phyloP scores from a whole-genome alignment of 2,329 filamentous ascomycete species.

The Trichoderma atroviride region DNA sequence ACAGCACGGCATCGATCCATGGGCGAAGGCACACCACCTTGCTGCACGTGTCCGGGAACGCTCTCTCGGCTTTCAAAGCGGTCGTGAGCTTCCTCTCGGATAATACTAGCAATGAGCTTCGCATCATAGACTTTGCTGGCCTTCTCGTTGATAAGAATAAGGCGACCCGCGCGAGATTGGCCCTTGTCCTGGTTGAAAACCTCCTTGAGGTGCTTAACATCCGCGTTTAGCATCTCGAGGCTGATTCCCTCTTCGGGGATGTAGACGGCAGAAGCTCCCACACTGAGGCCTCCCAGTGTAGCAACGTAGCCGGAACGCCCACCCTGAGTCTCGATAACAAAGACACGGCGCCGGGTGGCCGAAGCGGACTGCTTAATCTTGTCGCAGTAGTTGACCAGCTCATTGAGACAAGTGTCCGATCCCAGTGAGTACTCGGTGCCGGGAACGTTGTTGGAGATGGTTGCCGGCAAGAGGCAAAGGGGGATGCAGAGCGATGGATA shows the following conservation, averaged over 20 bases:
- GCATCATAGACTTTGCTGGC: constrained; percentile 88
- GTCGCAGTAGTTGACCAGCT: constrained; percentile 92
- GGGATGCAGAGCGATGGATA: constrained; percentile 91
- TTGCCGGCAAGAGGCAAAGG: constrained; percentile 89
- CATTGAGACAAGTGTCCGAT: constrained; percentile 95
- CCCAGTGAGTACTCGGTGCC: constrained; percentile 97
- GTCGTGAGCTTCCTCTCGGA: constrained; percentile 88
- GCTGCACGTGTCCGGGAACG: constrained; percentile 92
- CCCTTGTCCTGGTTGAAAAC: constrained; percentile 85
- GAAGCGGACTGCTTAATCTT: constrained; percentile 97
- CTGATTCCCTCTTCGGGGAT: constrained; percentile 95
- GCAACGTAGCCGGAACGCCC: constrained; percentile 93
- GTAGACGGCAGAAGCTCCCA: constrained; percentile 91
- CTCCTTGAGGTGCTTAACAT: constrained; percentile 86
- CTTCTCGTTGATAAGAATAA: constrained; percentile 96
- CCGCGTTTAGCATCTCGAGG: constrained; percentile 86
- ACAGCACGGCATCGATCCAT: constrained; percentile 96
- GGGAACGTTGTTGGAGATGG: constrained; percentile 97
- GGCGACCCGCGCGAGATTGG: constrained; percentile 84
- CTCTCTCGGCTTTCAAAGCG: constrained; percentile 91
- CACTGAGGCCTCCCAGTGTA: constrained; percentile 84
- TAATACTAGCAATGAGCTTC: constrained; percentile 92
- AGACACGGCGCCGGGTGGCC: constrained; percentile 87
- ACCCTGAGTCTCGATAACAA: constrained; percentile 97
- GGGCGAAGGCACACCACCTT: constrained; percentile 86